A percentile compares a stretch with the other conserved stretches of the same genome.
Evolutionary conservation across 2,329 filamentous ascomycete genomes (phyloP).

Genomic region (Lizonia empirigonia): DNA sequence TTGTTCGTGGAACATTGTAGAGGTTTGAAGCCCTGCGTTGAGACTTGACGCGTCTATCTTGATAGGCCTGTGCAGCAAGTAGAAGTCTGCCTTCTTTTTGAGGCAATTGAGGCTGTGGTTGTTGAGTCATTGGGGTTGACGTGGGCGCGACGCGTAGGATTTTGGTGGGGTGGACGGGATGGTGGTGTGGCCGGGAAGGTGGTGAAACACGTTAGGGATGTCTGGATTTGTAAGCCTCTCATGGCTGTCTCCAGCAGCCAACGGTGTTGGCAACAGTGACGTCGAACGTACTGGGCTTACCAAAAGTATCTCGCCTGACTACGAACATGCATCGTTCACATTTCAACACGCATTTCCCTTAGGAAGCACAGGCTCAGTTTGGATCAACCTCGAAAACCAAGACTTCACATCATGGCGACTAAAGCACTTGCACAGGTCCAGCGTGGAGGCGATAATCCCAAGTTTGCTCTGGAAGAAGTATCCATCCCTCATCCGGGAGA

Average conservation of each 20-base stretch:
- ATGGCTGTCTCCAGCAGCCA: background rate
- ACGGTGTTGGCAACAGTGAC: background rate
- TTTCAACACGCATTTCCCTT: too few relatives aligned
- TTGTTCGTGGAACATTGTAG: too few relatives aligned
- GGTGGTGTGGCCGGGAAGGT: too few relatives aligned
- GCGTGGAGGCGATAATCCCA: slow-evolving; percentile 10
- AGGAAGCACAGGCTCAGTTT: background rate
- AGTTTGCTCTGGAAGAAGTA: slow-evolving; percentile 13
- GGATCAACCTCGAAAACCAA: background rate
- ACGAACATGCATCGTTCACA: background rate
- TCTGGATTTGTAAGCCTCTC: background rate
- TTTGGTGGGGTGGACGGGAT: too few relatives aligned
- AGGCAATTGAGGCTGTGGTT: too few relatives aligned
- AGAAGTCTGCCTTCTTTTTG: too few relatives aligned
- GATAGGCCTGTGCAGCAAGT: too few relatives aligned
- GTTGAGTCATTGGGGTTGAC: too few relatives aligned
- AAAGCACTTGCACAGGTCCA: slow-evolving; percentile 17
- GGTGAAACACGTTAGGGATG: background rate
- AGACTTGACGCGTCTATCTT: too few relatives aligned
- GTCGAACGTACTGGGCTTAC: background rate
- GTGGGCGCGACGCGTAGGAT: too few relatives aligned
- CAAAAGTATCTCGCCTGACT: background rate
- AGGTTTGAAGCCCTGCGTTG: too few relatives aligned
- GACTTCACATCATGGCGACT: background rate
- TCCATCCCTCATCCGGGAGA: slow-evolving; percentile 5